Evolutionary conservation across 2,329 filamentous ascomycete species (phyloP).

Genomic region (Verticillium albo-atrum): DNA sequence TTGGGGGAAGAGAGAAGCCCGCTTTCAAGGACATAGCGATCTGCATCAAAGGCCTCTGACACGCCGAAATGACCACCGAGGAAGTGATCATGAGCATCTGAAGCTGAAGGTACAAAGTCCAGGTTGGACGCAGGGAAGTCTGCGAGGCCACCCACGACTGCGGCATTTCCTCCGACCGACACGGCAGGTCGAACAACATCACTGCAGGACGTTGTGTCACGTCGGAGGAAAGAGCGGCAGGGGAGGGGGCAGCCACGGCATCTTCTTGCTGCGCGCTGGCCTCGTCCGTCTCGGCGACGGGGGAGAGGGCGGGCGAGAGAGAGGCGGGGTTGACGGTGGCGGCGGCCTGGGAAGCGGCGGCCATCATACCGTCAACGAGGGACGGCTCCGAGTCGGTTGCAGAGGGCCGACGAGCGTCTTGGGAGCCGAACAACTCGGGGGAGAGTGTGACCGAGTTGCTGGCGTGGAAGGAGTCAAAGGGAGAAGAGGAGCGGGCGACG

Average conservation of each 20-base stretch:
- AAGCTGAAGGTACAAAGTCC: conserved; percentile 47
- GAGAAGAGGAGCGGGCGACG: conserved; percentile 33
- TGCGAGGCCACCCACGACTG: conserved; percentile 39
- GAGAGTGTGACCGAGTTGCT: conserved; percentile 52
- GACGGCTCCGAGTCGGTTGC: conserved; percentile 21
- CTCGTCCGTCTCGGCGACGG: conserved; percentile 40
- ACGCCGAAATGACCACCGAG: conserved; percentile 65
- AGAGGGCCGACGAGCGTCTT: conserved; percentile 29
- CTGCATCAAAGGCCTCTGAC: conserved; percentile 65
- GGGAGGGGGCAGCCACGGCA: conserved; percentile 17
- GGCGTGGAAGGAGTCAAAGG: conserved; percentile 35
- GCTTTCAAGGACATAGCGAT: conserved; percentile 74
- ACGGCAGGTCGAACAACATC: conserved; percentile 99
- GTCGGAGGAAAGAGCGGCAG: conserved; percentile 54
- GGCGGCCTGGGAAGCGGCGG: conserved; percentile 31
- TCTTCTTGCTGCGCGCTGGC: conserved; percentile 21
- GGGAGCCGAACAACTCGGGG: conserved; percentile 51
- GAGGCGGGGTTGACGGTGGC: conserved; percentile 58
- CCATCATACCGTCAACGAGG: conserved; percentile 39
- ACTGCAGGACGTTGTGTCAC: conserved; percentile 99
- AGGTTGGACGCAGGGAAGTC: conserved; percentile 33
- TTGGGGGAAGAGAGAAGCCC: conserved; percentile 71
- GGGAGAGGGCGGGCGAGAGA: conserved; percentile 52
- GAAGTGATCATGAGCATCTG: conserved; percentile 60
- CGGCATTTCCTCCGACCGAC: conserved; percentile 76